Evolutionary conservation across 495 filamentous ascomycete species (phyloP), one percentile per base, ranked within the genome.

Genomic region (Aspergillus taichungensis): DNA sequence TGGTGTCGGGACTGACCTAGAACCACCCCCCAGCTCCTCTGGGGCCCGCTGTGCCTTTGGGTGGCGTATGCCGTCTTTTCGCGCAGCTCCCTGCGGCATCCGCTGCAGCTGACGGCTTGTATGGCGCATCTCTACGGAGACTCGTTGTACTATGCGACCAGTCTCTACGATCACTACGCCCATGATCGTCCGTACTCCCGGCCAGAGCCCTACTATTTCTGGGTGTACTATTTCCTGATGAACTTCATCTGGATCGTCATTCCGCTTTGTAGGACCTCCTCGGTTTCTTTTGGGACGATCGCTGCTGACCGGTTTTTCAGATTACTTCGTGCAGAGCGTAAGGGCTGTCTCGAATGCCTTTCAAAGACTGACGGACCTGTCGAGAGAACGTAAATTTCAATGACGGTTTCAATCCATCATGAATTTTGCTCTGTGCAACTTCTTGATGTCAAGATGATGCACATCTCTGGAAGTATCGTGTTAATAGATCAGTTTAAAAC

Each of bases 181-280:
- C 66, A 72, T 33, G 73, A 73, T 0, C 51, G 72, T 5, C 67
- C 72, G 5, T 85, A 88, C 59, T 86, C 79, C 52, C 72, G 88
- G 46, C 86, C 89, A 4, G 89, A 94, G 63, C 57, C 69, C 5
- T 74, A 82, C 47, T 95, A 94, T 58, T 94, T 86, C 59, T 95
- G 88, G 87, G 63, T 82, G 10, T 95, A 95, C 59, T 95, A 85
- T 56, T 77, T 89, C 13, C 73, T 84, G 12, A 83, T 94, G 77
- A 95, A 95, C 57, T 71, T 79, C 37, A 84, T 89, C 42, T 95
- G 89, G 89, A 87, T 82, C 30, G 69, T 92, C 10, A 75, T 94
- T 47, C 89, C 88, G 3, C 59, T 62, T 27, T 62, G 76, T 79
- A 57, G 57, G 76, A 68, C 42, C 14, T 37, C 8, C 33, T 13